phyloP scores from a whole-genome alignment of 495 filamentous ascomycete genomes.

The Hyaloscypha variabilis region DNA sequence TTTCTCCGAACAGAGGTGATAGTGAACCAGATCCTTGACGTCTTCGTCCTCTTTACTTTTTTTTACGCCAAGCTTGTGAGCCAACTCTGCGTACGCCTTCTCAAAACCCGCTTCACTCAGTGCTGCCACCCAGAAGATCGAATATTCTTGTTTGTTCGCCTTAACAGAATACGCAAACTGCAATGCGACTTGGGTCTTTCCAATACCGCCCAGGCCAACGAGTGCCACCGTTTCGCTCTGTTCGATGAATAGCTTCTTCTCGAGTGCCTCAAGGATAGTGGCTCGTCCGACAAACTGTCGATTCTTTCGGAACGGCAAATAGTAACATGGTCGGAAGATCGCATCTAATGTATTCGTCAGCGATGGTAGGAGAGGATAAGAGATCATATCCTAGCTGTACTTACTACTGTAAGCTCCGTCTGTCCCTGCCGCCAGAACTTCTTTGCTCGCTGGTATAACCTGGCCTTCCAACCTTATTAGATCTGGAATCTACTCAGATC shows the following conservation, averaged over 20 bases:
- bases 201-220: constrained; percentile 49
- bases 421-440: constrained; percentile 23
- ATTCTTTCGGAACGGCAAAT: constrained; percentile 16
- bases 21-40: constrained; percentile 28
- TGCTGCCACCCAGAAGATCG: constrained; percentile 41
- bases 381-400: constrained; percentile 24
- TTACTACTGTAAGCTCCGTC: constrained; percentile 26
- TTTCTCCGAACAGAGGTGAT: constrained; percentile 20
- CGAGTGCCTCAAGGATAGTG: constrained; percentile 13
- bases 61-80: constrained; percentile 22
- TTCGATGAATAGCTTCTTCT: constrained; percentile 13
- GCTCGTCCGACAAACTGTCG: constrained; percentile 18
- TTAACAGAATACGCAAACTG: constrained; percentile 35
- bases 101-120: constrained; percentile 31
- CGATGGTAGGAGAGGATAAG: constrained; percentile 22
- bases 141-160: constrained; percentile 28
- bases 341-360: constrained; percentile 25
- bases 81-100: constrained; percentile 35
- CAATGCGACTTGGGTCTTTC: constrained; percentile 52
- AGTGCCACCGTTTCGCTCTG: constrained; percentile 34
- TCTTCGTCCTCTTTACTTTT: constrained; percentile 25
- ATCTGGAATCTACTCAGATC: constrained; percentile 26
- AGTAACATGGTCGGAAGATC: constrained; percentile 17
- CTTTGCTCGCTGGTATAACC: constrained; percentile 21
- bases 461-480: constrained; percentile 21